phyloP scores from a whole-genome alignment of 2,329 filamentous ascomycete species.

The Xylariaceae sp. region DNA sequence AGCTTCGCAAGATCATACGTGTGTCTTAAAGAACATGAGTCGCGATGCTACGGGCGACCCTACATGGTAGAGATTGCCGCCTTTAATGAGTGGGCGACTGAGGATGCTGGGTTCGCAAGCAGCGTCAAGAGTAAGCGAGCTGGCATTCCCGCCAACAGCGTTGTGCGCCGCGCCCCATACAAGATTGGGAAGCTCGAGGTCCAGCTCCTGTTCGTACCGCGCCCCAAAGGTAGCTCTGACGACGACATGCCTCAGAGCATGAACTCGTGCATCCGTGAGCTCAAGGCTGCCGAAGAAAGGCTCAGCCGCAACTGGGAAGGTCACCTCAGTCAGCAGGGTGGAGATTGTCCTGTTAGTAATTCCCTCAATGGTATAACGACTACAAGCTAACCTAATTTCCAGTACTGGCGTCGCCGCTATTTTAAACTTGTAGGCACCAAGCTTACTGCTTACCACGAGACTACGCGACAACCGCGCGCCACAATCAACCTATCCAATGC shows the following conservation, averaged over 20 bases:
- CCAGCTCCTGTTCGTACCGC: conserved; percentile 90
- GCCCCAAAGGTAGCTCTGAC: conserved; percentile 78
- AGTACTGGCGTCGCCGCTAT: conserved; percentile 98
- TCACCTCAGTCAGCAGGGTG: conserved; percentile 89
- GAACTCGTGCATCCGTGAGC: conserved; percentile 90
- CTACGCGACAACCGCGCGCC: conserved; percentile 88
- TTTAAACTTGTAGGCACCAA: conserved; percentile 91
- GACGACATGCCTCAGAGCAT: conserved; percentile 99
- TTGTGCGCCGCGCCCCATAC: conserved; percentile 86
- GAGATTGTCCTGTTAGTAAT: conserved; percentile 85
- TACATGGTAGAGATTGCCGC: conserved; percentile 85
- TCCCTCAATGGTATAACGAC: not conserved
- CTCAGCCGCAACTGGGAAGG: conserved; percentile 79
- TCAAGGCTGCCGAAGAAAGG: conserved; percentile 82
- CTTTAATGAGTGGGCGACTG: conserved; percentile 98
- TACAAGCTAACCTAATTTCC: conserved; percentile 36
- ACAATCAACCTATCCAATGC: conserved; percentile 96
- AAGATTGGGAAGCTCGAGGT: conserved; percentile 91
- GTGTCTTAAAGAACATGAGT: conserved; percentile 87
- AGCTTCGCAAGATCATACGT: conserved; percentile 94
- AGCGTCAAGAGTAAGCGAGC: conserved; percentile 90
- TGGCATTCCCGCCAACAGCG: conserved; percentile 52
- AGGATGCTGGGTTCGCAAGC: conserved; percentile 71
- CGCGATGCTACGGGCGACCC: conserved; percentile 80
- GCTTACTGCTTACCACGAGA: conserved; percentile 92